These are phyloP conservation scores for Lasiodiplodia theobromae DNA, from an alignment of 2,329 filamentous ascomycete genomes.

Conservation along the genomic window DNA sequence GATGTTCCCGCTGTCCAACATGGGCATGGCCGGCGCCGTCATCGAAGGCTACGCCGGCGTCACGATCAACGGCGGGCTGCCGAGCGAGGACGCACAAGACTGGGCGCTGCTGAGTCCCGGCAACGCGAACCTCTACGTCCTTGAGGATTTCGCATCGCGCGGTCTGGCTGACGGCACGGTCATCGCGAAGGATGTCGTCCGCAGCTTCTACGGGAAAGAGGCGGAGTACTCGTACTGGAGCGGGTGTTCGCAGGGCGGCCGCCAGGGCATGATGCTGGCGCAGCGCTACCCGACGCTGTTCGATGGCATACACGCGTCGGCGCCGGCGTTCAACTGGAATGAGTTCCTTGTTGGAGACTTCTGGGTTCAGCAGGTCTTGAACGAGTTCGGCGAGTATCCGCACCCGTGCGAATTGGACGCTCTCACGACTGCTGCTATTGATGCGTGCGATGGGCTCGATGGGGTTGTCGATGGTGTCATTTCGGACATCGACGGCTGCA, in stretches of 20 bases:
- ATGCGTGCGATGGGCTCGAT: conserved; percentile 27
- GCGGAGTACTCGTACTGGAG: conserved; percentile 46
- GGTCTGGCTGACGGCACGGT: conserved; percentile 31
- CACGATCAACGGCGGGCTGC: not conserved
- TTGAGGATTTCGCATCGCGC: conserved; percentile 11
- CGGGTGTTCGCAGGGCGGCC: conserved; percentile 48
- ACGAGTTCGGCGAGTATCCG: conserved; percentile 35
- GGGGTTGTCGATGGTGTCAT: conserved; percentile 30
- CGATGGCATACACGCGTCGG: conserved; percentile 50
- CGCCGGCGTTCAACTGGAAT: conserved; percentile 49
- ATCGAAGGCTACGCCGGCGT: not conserved
- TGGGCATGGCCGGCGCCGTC: not conserved
- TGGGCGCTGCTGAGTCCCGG: conserved; percentile 32
- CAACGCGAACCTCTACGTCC: conserved; percentile 15
- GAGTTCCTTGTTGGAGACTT: conserved; percentile 35
- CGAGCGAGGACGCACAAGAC: not conserved
- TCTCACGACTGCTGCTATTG: conserved; percentile 30
- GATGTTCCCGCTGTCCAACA: not conserved
- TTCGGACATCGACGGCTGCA: not conserved
- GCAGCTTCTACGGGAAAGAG: conserved; percentile 29
- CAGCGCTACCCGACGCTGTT: conserved; percentile 48
- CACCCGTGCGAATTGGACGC: conserved; percentile 31
- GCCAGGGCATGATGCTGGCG: conserved; percentile 47
- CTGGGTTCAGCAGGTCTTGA: conserved; percentile 44
- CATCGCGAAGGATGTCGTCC: conserved; percentile 27